Evolutionary conservation across 495 filamentous ascomycete species (phyloP).

Genomic region (Trichoderma asperelloides): DNA sequence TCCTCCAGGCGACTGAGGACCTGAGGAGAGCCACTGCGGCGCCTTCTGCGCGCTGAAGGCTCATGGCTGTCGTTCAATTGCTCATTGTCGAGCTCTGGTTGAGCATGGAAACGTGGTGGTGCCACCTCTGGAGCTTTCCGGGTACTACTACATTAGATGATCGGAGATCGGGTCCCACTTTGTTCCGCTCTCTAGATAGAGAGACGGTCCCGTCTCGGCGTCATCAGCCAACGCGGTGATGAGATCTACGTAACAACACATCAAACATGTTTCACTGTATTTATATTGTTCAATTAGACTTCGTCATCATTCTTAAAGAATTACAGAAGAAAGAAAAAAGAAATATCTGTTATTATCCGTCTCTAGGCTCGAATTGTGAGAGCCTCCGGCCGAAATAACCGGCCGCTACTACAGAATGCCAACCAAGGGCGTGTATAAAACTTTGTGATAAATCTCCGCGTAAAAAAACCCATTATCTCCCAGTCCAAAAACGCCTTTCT

Average conservation of each 20-base stretch:
- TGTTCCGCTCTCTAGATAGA: background rate
- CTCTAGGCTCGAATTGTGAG: background rate
- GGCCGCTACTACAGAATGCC: background rate
- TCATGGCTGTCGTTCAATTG: background rate
- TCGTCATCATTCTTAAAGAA: no score
- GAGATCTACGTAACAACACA: no score
- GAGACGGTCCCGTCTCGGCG: background rate
- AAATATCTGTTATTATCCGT: conserved; percentile 2
- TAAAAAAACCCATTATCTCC: background rate
- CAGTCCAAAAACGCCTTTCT: conserved; percentile 3
- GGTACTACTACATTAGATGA: background rate
- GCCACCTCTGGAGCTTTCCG: background rate
- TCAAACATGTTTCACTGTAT: no score
- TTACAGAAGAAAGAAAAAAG: background rate
- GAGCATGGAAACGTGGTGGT: background rate
- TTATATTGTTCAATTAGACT: no score
- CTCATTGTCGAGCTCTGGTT: background rate
- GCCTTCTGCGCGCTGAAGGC: conserved; percentile 3
- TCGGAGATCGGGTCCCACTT: conserved; percentile 8
- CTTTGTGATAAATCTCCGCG: background rate
- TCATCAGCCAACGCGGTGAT: no score
- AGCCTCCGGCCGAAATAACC: background rate
- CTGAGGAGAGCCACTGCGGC: background rate
- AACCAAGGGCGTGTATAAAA: conserved; percentile 4
- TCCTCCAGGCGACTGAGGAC: background rate